phyloP scores from a whole-genome alignment of 805 yeast genomes.

The Candida odintsovae region DNA sequence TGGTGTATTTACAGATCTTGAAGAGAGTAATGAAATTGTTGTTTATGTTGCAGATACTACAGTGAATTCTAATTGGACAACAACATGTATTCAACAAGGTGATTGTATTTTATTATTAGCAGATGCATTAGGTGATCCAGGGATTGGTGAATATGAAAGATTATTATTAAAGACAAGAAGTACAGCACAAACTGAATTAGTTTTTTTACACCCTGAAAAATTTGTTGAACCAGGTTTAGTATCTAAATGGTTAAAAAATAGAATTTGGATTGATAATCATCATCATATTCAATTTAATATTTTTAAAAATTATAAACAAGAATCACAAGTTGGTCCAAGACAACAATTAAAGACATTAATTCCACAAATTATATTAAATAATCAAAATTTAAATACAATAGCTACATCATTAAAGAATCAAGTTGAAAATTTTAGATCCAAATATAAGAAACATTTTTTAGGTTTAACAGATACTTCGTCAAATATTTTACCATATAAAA shows the following conservation, averaged over 20 bases:
- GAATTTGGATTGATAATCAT: conserved; percentile 90
- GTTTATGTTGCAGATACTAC: conserved; percentile 86
- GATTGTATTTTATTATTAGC: conserved; percentile 90
- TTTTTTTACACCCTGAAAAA: conserved; percentile 77
- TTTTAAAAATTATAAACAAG: neutral
- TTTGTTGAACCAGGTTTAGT: conserved; percentile 84
- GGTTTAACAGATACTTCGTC: conserved; percentile 22
- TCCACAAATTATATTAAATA: conserved; percentile 7
- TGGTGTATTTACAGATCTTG: conserved; percentile 86
- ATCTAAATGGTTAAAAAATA: conserved; percentile 71
- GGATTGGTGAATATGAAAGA: conserved; percentile 81
- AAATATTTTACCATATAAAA: conserved; percentile 51
- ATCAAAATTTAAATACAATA: conserved; percentile 13
- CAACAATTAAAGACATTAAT: neutral
- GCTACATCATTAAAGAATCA: conserved; percentile 26
- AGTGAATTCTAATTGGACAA: conserved; percentile 81
- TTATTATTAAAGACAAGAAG: conserved; percentile 69
- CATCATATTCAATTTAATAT: conserved; percentile 80
- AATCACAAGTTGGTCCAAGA: neutral
- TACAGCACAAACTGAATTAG: conserved; percentile 81
- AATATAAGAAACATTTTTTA: conserved; percentile 15
- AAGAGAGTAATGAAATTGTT: conserved; percentile 83
- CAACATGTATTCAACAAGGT: conserved; percentile 89
- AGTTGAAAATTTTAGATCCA: conserved; percentile 32
- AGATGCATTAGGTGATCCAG: conserved; percentile 68